Evolutionary conservation across 2,329 filamentous ascomycete species (phyloP).

Genomic region (Diaporthe sp.): DNA sequence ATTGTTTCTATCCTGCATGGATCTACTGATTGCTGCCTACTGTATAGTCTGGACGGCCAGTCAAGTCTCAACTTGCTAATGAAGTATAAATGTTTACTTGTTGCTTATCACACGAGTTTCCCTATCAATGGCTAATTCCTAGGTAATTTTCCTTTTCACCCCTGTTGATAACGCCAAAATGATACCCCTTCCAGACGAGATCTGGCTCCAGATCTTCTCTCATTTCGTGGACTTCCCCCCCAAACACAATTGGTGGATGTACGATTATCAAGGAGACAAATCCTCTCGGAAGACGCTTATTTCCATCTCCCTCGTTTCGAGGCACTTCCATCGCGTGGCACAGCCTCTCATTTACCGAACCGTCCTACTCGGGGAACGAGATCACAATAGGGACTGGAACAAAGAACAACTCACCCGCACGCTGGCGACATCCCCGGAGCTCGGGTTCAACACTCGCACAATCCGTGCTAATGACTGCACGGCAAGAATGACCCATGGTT

Average conservation of each 20-base stretch:
- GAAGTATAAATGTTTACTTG: background rate
- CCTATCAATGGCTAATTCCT: background rate
- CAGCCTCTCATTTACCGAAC: background rate
- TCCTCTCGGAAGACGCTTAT: background rate
- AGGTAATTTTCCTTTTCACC: background rate
- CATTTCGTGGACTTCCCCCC: background rate
- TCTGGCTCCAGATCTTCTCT: conserved; percentile 1
- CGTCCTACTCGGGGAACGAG: background rate
- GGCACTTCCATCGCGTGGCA: background rate
- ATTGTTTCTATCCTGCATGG: no score
- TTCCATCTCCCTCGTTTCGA: background rate
- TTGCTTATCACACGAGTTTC: background rate
- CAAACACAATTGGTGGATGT: background rate
- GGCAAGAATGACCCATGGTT: background rate
- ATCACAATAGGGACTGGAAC: background rate
- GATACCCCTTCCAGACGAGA: background rate
- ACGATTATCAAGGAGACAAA: background rate
- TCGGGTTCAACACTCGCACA: background rate
- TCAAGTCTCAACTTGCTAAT: background rate
- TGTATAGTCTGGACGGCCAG: background rate
- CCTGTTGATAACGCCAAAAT: background rate
- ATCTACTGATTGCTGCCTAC: background rate
- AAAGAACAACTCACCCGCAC: background rate
- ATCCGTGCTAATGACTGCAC: background rate
- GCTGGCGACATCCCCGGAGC: background rate